Conservation (phyloP, 257 asterid genomes). For the Solanum neorickii region DNA sequence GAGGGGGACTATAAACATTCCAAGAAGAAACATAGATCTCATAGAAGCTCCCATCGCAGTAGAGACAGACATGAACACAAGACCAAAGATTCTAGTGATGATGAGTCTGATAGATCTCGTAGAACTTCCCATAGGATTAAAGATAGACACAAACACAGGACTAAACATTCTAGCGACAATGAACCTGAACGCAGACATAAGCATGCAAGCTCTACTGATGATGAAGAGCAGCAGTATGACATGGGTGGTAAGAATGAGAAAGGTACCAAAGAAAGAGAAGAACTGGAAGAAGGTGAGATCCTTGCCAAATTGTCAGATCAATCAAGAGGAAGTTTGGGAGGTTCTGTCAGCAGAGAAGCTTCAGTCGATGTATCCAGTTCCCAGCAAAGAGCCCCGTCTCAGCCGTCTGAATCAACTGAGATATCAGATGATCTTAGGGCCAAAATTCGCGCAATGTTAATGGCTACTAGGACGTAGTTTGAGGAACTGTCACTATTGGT, state of each 20-base stretch:
- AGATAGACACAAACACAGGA: constrained; percentile 18
- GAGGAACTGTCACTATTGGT: not conserved
- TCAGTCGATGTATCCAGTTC: constrained; percentile 14
- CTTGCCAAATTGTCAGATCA: constrained; percentile 36
- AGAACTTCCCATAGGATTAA: constrained; percentile 27
- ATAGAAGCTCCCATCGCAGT: constrained; percentile 25
- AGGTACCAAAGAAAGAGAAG: constrained; percentile 20
- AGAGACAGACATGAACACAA: constrained; percentile 22
- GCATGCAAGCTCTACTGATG: constrained; percentile 27
- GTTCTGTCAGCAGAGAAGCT: constrained; percentile 28
- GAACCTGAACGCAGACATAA: constrained; percentile 16
- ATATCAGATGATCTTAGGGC: constrained; percentile 79
- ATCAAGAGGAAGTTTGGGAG: constrained; percentile 21
- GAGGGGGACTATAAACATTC: constrained; percentile 13
- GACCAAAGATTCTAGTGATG: constrained; percentile 22
- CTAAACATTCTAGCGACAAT: constrained; percentile 18
- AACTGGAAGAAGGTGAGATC: constrained; percentile 79
- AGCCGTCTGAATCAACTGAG: constrained; percentile 30
- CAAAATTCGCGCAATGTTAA: constrained; percentile 53
- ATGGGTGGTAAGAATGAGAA: constrained; percentile 5
- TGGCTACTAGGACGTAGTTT: constrained; percentile 16
- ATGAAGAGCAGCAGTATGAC: constrained; percentile 2
- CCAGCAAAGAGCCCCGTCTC: constrained; percentile 29
- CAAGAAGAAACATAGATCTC: constrained; percentile 39
- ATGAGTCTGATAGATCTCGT: constrained; percentile 22